Evolutionary conservation across 2,329 filamentous ascomycete genomes (phyloP), one percentile per base, ranked within the genome.

Genomic region (Botrytis galanthina): DNA sequence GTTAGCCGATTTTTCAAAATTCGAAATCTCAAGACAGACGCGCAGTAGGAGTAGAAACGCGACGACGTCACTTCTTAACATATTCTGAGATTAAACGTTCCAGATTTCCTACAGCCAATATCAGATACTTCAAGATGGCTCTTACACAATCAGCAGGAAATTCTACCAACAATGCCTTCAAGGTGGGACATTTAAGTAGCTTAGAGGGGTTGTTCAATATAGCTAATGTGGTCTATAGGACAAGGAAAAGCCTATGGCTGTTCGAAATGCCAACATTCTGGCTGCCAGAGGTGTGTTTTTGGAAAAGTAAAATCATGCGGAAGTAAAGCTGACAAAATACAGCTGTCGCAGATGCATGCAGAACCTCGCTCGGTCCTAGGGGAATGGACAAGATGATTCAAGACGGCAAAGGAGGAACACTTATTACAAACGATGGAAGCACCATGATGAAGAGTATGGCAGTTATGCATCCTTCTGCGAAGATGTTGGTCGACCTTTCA

Each of bases 361-460:
- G 96, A 87, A 98, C 95, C 42, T 98, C 96, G 75, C 88, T 99
- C 78, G 73, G 73, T 54, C 74, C 74, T 29, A 60, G 74, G 48
- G 74, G 74, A 61, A 72, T 80, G 79, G 80, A 81, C 70, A 81
- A 81, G 72, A 81, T 82, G 80, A 98, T 99, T 80, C 93, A 97
- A 87, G 97, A 73, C 37, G 76, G 76, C 18, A 73, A 73, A 62
- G 96, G 95, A 85, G 93, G 97, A 84, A 98, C 95, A 74, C 96
- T 98, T 83, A 99, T 99, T 85, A 99, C 96, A 81, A 99, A 99
- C 87, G 96, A 99, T 85, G 96, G 96, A 83, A 97, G 97, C 86
- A 99, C 96, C 73, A 99, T 99, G 95, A 86, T 99, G 81, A 97
- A 93, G 86, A 95, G 95, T 87, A 98, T 99, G 96, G 93, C 93